Percentiles rank a stretch among this genome's conserved stretches.
These are phyloP conservation scores for Dipodascus albidus DNA, from an alignment of 805 yeast species.

Conservation along the genomic window DNA sequence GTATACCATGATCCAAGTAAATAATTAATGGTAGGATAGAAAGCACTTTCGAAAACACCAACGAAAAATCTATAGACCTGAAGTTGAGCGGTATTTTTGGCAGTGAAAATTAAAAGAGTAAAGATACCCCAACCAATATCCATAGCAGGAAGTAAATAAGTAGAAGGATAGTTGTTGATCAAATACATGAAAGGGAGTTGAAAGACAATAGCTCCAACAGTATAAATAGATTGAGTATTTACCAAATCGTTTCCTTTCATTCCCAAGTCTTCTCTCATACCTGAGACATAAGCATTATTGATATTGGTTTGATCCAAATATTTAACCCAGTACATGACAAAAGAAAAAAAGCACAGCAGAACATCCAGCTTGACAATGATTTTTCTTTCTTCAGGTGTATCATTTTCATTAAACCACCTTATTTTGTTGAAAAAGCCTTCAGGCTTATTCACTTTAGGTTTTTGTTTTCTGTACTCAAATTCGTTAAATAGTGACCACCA, in stretches of 20 bases:
- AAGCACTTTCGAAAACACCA: constrained; percentile 62
- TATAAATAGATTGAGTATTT: constrained; percentile 45
- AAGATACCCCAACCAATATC: constrained; percentile 62
- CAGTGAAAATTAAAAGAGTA: constrained; percentile 45
- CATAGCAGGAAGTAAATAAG: constrained; percentile 38
- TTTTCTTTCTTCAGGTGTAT: constrained; percentile 36
- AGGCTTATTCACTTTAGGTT: neutral
- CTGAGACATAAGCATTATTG: constrained; percentile 55
- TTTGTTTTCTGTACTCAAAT: constrained; percentile 40
- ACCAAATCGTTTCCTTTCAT: constrained; percentile 53
- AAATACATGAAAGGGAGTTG: constrained; percentile 53
- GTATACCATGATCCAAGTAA: constrained; percentile 43
- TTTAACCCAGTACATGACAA: constrained; percentile 58
- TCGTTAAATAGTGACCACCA: constrained; percentile 39
- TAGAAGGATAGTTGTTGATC: constrained; percentile 44
- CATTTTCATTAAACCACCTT: constrained; percentile 42
- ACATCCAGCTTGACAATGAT: constrained; percentile 44
- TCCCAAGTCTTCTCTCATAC: constrained; percentile 43
- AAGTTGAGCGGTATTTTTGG: constrained; percentile 37
- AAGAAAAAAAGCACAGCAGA: constrained; percentile 40
- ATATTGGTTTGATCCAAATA: constrained; percentile 50
- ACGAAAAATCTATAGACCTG: constrained; percentile 55
- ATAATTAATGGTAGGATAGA: constrained; percentile 37
- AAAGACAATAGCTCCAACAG: constrained; percentile 47
- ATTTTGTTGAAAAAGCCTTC: constrained; percentile 18